These are phyloP conservation scores for Pleurotus giganteus DNA, from an alignment of 768 basidiomycete genomes.

Conservation along the genomic window DNA sequence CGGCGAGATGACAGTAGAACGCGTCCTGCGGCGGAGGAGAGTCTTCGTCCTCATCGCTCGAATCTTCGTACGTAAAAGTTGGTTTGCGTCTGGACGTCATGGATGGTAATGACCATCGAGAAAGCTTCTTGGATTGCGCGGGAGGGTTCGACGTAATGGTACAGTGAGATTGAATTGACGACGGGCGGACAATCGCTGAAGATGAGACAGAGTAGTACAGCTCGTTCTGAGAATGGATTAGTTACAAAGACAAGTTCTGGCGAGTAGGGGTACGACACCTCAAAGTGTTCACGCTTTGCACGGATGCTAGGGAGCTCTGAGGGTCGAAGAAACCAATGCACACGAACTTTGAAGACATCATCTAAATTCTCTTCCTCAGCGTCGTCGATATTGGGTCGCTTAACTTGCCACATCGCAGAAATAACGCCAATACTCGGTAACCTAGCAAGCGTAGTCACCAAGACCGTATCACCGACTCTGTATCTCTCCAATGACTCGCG, in stretches of 20 bases:
- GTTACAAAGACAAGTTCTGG: neutral
- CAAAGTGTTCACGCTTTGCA: constrained; percentile 55
- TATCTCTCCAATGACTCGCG: constrained; percentile 26
- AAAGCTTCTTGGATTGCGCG: constrained; percentile 10
- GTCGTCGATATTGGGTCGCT: constrained; percentile 24
- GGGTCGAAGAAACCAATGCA: constrained; percentile 79
- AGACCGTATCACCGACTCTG: constrained; percentile 64
- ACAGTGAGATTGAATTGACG: constrained; percentile 52
- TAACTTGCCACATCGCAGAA: constrained; percentile 63
- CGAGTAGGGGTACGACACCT: constrained; percentile 36
- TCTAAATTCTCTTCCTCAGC: constrained; percentile 27
- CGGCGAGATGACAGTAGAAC: constrained; percentile 59
- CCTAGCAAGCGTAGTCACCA: constrained; percentile 49
- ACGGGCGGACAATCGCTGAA: constrained; percentile 47
- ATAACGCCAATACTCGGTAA: constrained; percentile 70
- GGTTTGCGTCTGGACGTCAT: constrained; percentile 23
- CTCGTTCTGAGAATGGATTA: constrained; percentile 59
- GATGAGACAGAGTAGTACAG: constrained; percentile 63
- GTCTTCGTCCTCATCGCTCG: constrained; percentile 20
- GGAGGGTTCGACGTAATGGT: constrained; percentile 34
- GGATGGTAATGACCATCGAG: constrained; percentile 14
- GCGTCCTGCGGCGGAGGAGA: constrained; percentile 16
- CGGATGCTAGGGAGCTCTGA: constrained; percentile 59
- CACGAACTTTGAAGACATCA: constrained; percentile 48
- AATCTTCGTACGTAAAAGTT: constrained; percentile 15